These are phyloP conservation scores for Cladosporium sp. DNA, from an alignment of 2,329 filamentous ascomycete genomes.

Conservation along the genomic window DNA sequence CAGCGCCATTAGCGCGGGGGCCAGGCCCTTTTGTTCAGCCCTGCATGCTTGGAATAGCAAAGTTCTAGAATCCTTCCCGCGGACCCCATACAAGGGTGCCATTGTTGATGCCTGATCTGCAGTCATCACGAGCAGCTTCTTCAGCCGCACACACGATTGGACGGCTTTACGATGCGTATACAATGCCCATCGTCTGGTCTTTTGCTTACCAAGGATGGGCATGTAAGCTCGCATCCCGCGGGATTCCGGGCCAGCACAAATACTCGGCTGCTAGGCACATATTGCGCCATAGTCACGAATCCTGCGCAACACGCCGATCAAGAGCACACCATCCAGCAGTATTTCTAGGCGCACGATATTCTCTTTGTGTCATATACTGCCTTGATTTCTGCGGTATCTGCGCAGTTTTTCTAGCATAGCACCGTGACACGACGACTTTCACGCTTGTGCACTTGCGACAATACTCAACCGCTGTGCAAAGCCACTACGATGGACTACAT, in stretches of 20 bases:
- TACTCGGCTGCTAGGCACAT: not conserved
- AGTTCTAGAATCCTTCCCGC: no score
- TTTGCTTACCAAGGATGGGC: not conserved
- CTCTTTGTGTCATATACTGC: not conserved
- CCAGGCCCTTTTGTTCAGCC: no score
- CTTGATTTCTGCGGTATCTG: not conserved
- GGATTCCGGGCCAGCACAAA: not conserved
- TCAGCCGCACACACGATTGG: no score
- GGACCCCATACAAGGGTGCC: no score
- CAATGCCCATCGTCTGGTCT: not conserved
- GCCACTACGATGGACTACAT: not conserved
- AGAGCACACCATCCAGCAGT: not conserved
- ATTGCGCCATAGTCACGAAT: conserved; percentile 3
- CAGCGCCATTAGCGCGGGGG: no score
- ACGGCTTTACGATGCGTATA: no score
- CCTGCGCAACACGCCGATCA: not conserved
- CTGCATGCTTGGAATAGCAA: no score
- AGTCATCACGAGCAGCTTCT: no score
- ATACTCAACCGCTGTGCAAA: not conserved
- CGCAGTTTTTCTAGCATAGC: no score
- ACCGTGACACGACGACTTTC: not conserved
- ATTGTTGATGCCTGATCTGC: no score
- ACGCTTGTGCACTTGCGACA: no score
- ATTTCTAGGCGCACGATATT: not conserved
- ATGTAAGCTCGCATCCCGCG: not conserved